These are phyloP conservation scores for Microbotryomycetes sp. DNA, from an alignment of 1,284 basidiomycete genomes.

Conservation along the genomic window DNA sequence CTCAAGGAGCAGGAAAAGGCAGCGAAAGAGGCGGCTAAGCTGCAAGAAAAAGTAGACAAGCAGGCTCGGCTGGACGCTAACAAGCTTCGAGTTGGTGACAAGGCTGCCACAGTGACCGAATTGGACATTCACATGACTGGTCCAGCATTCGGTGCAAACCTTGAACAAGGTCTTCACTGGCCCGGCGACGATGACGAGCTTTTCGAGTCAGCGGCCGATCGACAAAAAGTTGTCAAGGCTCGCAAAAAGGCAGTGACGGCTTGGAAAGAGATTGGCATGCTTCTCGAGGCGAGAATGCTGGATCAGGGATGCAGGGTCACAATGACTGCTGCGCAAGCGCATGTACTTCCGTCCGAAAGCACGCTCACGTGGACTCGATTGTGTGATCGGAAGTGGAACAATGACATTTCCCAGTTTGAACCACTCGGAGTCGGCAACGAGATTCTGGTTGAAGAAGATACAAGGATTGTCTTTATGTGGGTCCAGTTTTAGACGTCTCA, in stretches of 20 bases:
- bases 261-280: conserved; percentile 19
- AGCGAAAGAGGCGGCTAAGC: conserved; percentile 6
- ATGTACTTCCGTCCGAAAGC: conserved; percentile 15
- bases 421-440: conserved; percentile 9
- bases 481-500: not conserved
- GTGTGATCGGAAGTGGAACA: conserved; percentile 23
- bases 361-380: conserved; percentile 24
- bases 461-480: conserved; percentile 26
- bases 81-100: conserved; percentile 21
- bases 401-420: conserved; percentile 7
- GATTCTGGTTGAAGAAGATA: conserved; percentile 27
- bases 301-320: conserved; percentile 13
- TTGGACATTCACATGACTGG: conserved; percentile 26
- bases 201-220: not conserved
- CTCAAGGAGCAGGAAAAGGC: conserved; percentile 20
- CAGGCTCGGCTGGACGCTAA: conserved; percentile 18
- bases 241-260: conserved; percentile 1
- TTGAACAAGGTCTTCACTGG: not conserved
- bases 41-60: not conserved
- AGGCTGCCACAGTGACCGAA: conserved; percentile 16
- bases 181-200: conserved; percentile 1
- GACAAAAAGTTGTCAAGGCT: not conserved
- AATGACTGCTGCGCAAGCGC: not conserved
- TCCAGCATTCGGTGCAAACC: conserved; percentile 1
- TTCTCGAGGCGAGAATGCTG: conserved; percentile 1